Conservation (phyloP, 2,329 filamentous ascomycete genomes). For the Metarhizium brunneum region DNA sequence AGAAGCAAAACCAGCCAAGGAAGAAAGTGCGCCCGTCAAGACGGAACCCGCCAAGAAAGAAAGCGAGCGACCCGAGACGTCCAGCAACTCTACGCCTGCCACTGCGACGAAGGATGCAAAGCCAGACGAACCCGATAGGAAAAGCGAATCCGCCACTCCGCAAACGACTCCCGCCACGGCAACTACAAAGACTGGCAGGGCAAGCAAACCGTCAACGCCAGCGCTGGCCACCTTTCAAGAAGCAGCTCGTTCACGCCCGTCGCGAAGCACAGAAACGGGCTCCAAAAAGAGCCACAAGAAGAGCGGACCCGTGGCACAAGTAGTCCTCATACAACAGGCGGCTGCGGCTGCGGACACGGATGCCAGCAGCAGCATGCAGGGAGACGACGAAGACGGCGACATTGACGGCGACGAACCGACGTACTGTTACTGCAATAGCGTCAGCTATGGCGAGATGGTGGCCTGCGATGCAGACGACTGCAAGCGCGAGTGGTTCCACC, state of each 20-base stretch:
- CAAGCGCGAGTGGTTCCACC: slow-evolving; percentile 72
- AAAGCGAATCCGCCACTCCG: slow-evolving; percentile 29
- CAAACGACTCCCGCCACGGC: slow-evolving; percentile 30
- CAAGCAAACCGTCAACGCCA: slow-evolving; percentile 59
- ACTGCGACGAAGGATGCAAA: slow-evolving; percentile 35
- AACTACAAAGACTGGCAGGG: slow-evolving; percentile 56
- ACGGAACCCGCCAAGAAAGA: slow-evolving; percentile 25
- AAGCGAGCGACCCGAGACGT: slow-evolving; percentile 17
- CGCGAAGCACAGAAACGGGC: slow-evolving; percentile 34
- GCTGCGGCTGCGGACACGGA: slow-evolving; percentile 29
- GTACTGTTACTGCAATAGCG: slow-evolving; percentile 72
- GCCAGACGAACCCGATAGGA: slow-evolving; percentile 25
- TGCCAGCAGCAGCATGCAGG: slow-evolving; percentile 30
- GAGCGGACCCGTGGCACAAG: slow-evolving; percentile 30
- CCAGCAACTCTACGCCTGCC: slow-evolving; percentile 16
- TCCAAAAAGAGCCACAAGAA: slow-evolving; percentile 55
- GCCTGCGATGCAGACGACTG: slow-evolving; percentile 69
- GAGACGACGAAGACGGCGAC: slow-evolving; percentile 39
- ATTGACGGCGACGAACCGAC: slow-evolving; percentile 63
- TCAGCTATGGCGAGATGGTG: slow-evolving; percentile 80
- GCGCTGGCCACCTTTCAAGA: slow-evolving; percentile 52
- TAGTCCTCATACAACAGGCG: slow-evolving; percentile 22
- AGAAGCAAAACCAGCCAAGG: slow-evolving; percentile 44
- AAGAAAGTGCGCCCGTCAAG: slow-evolving; percentile 26
- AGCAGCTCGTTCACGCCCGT: slow-evolving; percentile 41